Evolutionary conservation across 2,329 filamentous ascomycete species (phyloP).

Genomic region (Xylaria arbuscula): DNA sequence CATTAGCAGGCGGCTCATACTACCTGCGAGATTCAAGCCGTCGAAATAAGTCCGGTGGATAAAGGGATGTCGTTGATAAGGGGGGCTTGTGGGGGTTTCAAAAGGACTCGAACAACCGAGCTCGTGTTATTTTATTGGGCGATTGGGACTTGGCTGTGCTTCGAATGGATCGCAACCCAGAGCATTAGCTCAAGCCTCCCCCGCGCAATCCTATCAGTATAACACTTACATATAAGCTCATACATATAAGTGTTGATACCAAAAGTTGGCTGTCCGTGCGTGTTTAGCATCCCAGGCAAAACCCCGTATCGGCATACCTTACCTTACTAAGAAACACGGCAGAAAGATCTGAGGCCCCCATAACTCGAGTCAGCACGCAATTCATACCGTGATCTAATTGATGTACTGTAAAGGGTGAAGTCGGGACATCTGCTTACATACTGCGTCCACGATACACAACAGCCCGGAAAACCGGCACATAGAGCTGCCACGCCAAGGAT

Average conservation of each 20-base stretch:
- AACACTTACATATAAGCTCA: not conserved
- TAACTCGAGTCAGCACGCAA: not conserved
- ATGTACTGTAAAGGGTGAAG: constrained; percentile 3
- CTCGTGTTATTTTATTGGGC: not conserved
- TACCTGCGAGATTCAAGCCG: not conserved
- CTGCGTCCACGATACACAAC: not conserved
- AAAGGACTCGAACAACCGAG: not conserved
- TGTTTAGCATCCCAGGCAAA: not conserved
- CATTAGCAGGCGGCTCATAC: not conserved
- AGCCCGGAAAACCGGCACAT: constrained; percentile 36
- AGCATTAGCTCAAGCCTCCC: not conserved
- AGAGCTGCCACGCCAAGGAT: constrained; percentile 20
- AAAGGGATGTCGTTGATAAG: not conserved
- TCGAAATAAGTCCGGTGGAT: not conserved
- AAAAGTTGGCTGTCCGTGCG: constrained; percentile 1
- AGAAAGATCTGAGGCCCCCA: not conserved
- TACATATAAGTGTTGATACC: not conserved
- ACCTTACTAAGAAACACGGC: not conserved
- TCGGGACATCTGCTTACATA: not conserved
- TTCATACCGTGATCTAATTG: not conserved
- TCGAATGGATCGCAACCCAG: not conserved
- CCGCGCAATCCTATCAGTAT: not conserved
- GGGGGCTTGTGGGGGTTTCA: not conserved
- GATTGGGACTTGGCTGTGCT: not conserved
- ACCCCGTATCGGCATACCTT: not conserved